Evolutionary conservation across 805 yeast genomes (phyloP).

Genomic region (Zygoascus flipseniorum): DNA sequence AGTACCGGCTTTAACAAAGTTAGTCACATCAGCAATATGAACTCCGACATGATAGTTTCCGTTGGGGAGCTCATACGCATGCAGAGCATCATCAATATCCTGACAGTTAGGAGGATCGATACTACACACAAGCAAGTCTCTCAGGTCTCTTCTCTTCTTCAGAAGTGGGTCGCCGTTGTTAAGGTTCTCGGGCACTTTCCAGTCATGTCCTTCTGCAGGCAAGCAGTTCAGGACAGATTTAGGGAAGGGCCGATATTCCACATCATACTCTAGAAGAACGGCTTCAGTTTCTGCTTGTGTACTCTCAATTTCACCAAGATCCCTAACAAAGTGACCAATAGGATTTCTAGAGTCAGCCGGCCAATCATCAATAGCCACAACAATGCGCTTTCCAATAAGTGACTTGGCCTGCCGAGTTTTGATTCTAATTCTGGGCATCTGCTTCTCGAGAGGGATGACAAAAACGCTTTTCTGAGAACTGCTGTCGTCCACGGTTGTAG

Average conservation of each 20-base stretch:
- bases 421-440: conserved; percentile 79
- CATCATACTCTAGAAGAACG: conserved; percentile 84
- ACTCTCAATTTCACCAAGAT: conserved; percentile 83
- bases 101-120: conserved; percentile 98
- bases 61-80: conserved; percentile 74
- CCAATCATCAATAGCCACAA: conserved; percentile 91
- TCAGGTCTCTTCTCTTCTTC: conserved; percentile 65
- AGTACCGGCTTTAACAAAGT: conserved; percentile 88
- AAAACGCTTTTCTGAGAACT: conserved; percentile 72
- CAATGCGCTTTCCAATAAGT: conserved; percentile 80
- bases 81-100: conserved; percentile 97
- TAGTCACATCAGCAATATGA: conserved; percentile 97
- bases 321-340: conserved; percentile 88
- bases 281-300: conserved; percentile 97
- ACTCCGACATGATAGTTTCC: conserved; percentile 98
- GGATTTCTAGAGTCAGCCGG: conserved; percentile 76
- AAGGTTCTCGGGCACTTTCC: conserved; percentile 74
- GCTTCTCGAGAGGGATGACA: conserved; percentile 80
- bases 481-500: conserved; percentile 44
- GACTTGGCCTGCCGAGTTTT: conserved; percentile 80
- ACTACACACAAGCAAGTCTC: conserved; percentile 85
- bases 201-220: conserved; percentile 86
- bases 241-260: conserved; percentile 92
- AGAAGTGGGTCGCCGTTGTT: conserved; percentile 27
- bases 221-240: conserved; percentile 85